These are phyloP conservation scores for Tetraselmis striata DNA, from an alignment of 139 green algal genomes.

Conservation along the genomic window DNA sequence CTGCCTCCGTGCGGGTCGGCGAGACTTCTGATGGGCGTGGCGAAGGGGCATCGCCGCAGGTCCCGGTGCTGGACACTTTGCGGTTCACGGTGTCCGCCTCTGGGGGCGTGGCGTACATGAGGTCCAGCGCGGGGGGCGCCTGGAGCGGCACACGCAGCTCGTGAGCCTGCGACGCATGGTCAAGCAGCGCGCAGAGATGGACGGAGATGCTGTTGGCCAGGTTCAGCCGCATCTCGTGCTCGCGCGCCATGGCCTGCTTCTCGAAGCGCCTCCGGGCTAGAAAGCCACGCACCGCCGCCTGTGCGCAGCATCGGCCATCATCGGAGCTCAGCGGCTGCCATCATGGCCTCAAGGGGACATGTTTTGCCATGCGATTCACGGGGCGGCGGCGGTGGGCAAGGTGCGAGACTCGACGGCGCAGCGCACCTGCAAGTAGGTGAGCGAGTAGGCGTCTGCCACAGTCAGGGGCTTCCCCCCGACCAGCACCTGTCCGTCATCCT, in stretches of 20 bases:
- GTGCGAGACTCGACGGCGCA: too few species aligned
- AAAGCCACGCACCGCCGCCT: background rate
- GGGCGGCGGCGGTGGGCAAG: too few species aligned
- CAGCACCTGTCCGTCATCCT: background rate
- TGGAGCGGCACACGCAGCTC: background rate
- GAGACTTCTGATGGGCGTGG: too few species aligned
- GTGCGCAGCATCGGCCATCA: too few species aligned
- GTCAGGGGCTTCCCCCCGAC: background rate
- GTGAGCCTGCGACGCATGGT: background rate
- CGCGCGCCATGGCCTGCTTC: background rate
- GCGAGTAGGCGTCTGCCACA: background rate
- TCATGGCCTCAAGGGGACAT: too few species aligned
- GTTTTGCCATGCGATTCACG: too few species aligned
- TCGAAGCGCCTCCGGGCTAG: background rate
- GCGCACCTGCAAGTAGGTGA: background rate
- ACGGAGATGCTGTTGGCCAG: background rate
- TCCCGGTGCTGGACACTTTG: too few species aligned
- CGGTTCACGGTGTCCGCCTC: background rate
- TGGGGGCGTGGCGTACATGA: background rate
- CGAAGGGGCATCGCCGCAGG: too few species aligned
- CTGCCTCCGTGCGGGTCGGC: background rate
- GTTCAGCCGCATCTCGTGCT: background rate
- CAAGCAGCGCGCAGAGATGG: background rate
- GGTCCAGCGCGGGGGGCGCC: background rate
- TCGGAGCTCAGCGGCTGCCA: too few species aligned